These are phyloP conservation scores for Trichophyton schoenleinii DNA, from an alignment of 2,329 filamentous ascomycete species.

Conservation along the genomic window DNA sequence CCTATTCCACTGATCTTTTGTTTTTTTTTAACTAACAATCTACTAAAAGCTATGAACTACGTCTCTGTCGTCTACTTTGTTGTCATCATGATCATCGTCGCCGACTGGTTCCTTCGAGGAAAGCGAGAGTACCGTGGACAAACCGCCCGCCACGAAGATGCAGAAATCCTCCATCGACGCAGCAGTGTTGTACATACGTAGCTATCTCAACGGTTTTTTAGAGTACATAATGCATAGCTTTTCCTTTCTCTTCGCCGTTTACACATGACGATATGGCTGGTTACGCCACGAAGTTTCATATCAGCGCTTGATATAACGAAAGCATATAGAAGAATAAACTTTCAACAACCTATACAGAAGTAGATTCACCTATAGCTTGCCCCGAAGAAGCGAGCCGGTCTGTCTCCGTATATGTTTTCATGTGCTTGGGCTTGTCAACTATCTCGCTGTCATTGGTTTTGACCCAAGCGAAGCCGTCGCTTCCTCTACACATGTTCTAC, in stretches of 20 bases:
- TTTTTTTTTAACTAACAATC: not conserved
- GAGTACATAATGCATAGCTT: not conserved
- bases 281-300: not conserved
- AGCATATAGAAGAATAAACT: not conserved
- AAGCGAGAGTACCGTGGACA: constrained; percentile 21
- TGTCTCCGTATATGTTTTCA: not conserved
- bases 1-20: no score
- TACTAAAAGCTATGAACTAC: constrained; percentile 31
- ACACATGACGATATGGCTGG: not conserved
- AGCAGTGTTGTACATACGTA: not conserved
- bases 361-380: not conserved
- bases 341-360: not conserved
- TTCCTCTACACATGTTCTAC: not conserved
- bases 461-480: not conserved
- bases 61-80: constrained; percentile 28
- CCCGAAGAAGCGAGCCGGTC: not conserved
- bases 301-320: not conserved
- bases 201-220: not conserved
- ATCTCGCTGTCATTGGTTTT: not conserved
- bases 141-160: constrained; percentile 16
- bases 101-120: constrained; percentile 27
- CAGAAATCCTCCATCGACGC: constrained; percentile 6
- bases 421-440: not conserved
- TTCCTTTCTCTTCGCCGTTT: not conserved
- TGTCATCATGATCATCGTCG: constrained; percentile 24